Base-by-base conservation (phyloP, 139 green algal species). In the Chlamydomonas applanata region DNA sequence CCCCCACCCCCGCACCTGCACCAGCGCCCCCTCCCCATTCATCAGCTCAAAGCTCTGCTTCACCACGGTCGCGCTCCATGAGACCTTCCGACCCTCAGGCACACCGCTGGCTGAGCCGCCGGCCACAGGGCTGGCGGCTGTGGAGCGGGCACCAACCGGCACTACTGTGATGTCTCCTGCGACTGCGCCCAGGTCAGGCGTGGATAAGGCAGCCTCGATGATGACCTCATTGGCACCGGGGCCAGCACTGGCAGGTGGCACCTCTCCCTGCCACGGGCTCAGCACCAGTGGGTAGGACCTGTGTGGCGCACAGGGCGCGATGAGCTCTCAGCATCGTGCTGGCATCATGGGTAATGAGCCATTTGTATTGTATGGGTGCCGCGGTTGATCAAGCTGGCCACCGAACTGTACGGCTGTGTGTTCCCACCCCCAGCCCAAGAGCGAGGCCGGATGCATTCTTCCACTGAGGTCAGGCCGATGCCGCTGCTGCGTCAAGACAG, bases 41-140 rank as follows among this genome's bases (percentile, higher is more conserved):
- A 86, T 5, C 20, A 82, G 20, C 32, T 86, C 75, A 60, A 86
- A 86, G 2, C 19, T 66, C 73, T 86, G 80, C 61, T 73, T 75
- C 7, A 82, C 71, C 0, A 61, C 73, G 24, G 80, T 86, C 40
- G 75, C 75, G 0, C 29, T 73, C 9, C 76, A 74, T 29, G 66
- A 56, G 7, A 85, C n/a, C 75, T 82, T 82, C 22, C 46, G 44
- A 27, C 19, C 67, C 11, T 63, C 46, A 45, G 11, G 40, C 11
- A 11, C 9, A 5, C 22, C 54, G 9, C 22, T 14, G 22, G 54
- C 49, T 73, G n/a, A 25, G 34, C 40, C 40, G 40, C 40, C 40
- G 40, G 40, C 7, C 7, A 19, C 11, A 7, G 40, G 40, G 40
- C 40, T 49, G 40, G 40, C 40, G 11, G 7, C 7, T 7, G 7